Conservation (phyloP, 2,329 filamentous ascomycete species). For the Diaporthe sp. region DNA sequence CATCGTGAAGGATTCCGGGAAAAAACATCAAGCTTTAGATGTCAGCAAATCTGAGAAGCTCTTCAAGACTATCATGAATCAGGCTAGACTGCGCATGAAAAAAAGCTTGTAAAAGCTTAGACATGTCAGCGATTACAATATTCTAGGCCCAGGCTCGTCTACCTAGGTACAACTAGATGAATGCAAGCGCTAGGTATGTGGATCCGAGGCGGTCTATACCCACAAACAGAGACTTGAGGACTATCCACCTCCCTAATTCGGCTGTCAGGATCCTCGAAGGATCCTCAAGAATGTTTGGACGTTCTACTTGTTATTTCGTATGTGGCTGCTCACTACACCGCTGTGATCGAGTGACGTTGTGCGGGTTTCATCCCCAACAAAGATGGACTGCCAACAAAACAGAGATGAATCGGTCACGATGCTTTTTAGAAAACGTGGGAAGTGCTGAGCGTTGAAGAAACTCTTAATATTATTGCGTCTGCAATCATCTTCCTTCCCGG, state of each 20-base stretch:
- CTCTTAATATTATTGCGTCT: no score
- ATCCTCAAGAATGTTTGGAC: background rate
- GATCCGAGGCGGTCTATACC: background rate
- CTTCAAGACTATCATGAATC: background rate
- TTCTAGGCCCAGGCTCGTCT: background rate
- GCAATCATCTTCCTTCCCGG: no score
- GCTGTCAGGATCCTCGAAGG: background rate
- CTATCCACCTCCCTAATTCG: background rate
- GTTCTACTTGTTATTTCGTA: background rate
- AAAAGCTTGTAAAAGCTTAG: constrained; percentile 16
- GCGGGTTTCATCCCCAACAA: background rate
- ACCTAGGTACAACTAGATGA: background rate
- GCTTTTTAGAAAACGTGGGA: no score
- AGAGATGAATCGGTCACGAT: no score
- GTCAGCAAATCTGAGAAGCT: background rate
- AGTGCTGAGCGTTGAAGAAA: no score
- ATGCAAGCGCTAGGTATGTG: background rate
- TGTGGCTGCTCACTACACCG: background rate
- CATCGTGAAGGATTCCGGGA: constrained; percentile 10
- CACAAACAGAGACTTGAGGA: background rate
- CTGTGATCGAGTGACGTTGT: background rate
- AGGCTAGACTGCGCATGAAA: background rate
- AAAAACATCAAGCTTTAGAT: background rate
- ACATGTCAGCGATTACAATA: constrained; percentile 4
- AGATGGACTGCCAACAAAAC: background rate